phyloP scores from a whole-genome alignment of 371 early-diverging fungal genomes.

The Batkoa obscura region DNA sequence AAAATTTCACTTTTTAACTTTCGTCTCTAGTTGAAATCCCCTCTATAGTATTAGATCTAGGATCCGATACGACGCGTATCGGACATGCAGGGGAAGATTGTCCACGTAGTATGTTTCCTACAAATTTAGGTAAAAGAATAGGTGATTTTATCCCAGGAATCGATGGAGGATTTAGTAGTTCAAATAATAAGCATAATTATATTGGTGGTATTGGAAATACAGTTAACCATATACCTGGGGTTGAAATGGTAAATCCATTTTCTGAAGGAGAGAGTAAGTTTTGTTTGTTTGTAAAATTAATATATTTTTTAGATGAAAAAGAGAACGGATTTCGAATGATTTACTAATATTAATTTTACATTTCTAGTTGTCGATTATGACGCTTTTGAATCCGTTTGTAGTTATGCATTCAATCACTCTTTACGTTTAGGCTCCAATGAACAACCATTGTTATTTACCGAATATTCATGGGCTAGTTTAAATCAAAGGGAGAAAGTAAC shows the following conservation, averaged over 20 bases:
- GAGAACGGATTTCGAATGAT: no score
- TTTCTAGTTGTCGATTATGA: slow-evolving; percentile 80
- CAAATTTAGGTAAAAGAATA: slow-evolving; percentile 34
- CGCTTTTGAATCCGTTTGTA: slow-evolving; percentile 69
- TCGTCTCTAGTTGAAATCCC: slow-evolving; percentile 65
- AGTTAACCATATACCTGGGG: no score
- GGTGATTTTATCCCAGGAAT: slow-evolving; percentile 8
- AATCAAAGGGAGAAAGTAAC: slow-evolving; percentile 67
- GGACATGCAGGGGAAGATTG: slow-evolving; percentile 93
- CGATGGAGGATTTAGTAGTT: no score
- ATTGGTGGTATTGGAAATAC: no score
- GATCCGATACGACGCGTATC: slow-evolving; percentile 66
- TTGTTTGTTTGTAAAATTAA: no score
- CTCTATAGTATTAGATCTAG: slow-evolving; percentile 81
- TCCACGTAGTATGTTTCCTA: slow-evolving; percentile 70
- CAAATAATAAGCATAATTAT: no score
- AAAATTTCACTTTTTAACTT: not conserved
- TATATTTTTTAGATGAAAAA: no score
- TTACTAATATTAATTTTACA: not conserved
- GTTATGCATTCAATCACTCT: slow-evolving; percentile 45
- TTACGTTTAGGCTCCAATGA: slow-evolving; percentile 39
- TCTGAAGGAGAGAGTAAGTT: no score
- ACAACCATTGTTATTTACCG: slow-evolving; percentile 77
- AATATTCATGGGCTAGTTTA: slow-evolving; percentile 77
- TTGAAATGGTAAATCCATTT: no score